Conservation (phyloP, 306 rosid species). For the Coriaria nepalensis region DNA sequence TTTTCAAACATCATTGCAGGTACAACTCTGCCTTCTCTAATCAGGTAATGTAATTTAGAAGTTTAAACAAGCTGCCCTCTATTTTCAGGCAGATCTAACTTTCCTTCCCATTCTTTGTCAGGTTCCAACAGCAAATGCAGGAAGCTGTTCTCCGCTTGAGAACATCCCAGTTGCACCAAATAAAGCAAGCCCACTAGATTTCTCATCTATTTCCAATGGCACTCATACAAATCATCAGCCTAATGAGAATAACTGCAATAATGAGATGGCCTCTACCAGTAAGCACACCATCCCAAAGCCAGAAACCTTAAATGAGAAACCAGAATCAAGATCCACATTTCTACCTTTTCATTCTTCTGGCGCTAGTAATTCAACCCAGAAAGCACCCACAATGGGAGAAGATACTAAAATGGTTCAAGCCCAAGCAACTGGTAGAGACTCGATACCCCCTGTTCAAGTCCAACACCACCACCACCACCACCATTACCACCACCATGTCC, state of each 20-base stretch:
- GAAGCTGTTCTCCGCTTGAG: constrained; percentile 36
- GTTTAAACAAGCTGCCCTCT: no score
- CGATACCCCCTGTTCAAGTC: constrained; percentile 5
- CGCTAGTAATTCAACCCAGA: no score
- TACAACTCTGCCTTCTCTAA: constrained; percentile 33
- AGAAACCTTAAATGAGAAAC: constrained; percentile 25
- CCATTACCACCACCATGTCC: constrained; percentile 30
- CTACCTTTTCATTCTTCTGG: constrained; percentile 24
- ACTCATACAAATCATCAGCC: constrained; percentile 34
- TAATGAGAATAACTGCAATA: constrained; percentile 39
- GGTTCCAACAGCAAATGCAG: constrained; percentile 32
- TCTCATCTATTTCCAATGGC: constrained; percentile 27
- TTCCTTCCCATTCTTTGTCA: no score
- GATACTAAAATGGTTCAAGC: no score
- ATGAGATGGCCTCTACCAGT: constrained; percentile 31
- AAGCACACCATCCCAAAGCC: constrained; percentile 23
- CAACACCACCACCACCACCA: constrained; percentile 32
- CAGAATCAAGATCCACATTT: constrained; percentile 21
- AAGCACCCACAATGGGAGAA: no score
- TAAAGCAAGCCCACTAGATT: constrained; percentile 19
- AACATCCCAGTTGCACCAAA: constrained; percentile 30
- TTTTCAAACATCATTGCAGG: constrained; percentile 23
- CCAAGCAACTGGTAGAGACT: no score
- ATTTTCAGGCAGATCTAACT: no score
- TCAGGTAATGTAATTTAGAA: constrained; percentile 5